Evolutionary conservation across 2,329 filamentous ascomycete genomes (phyloP), one percentile per base, ranked within the genome.

Genomic region (Neofusicoccum sp.): DNA sequence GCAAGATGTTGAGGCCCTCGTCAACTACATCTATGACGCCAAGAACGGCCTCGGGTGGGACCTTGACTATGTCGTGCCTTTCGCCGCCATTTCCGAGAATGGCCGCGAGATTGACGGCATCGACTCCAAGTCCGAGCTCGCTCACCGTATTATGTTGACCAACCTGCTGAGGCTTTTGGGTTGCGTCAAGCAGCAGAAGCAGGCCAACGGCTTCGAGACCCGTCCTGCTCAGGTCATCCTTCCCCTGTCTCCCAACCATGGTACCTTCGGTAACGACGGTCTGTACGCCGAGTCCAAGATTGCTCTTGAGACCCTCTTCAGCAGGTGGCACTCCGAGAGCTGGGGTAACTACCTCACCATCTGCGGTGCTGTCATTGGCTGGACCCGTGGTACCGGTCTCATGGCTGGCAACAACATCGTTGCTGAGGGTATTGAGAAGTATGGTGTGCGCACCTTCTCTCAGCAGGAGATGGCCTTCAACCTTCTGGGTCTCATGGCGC

Each of bases 381-480:
- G 95, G 95, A 99, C 95, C 70, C 94, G 95, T 81, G 95, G 94
- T 68, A 99, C 95, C 67, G 95, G 95, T 75, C 87, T 99, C 71
- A 99, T 99, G 94, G 91, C 90, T 69, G 93, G 91, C 73, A 98
- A 98, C 84, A 98, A 99, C 78, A 88, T 98, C 71, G 93, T 98
- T 68, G 95, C 95, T 39, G 94, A 98, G 77, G 95, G 94, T 65
- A 92, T 99, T 63, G 95, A 99, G 83, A 92, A 91, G 71, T 95
- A 96, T 69, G 95, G 95, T 71, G 95, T 98, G 31, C 93, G 95
- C 71, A 99, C 95, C 3, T 99, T 99, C 84, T 98, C 94, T 8
- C 95, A 98, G 80, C 93, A 97, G 77, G 95, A 99, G 79, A 99
- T 99, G 95, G 95, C 95, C 14, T 99, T 99, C 85, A 99, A 99